phyloP scores from a whole-genome alignment of 2,329 filamentous ascomycete species.

The Grosmannia penicillata region DNA sequence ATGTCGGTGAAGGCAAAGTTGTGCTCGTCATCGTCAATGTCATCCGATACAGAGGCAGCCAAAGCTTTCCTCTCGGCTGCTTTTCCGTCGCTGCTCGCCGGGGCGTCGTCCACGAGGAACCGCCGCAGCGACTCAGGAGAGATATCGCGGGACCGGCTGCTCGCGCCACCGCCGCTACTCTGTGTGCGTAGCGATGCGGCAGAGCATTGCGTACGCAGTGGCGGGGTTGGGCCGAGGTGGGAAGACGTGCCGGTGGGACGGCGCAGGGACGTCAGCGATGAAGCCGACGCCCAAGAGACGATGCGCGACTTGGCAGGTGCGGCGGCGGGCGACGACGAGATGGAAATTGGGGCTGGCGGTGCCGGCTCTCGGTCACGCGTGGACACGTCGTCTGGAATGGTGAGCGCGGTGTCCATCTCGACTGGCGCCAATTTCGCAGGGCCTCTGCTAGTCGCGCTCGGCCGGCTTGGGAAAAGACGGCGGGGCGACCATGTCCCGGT shows the following conservation, averaged over 20 bases:
- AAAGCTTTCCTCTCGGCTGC: not conserved
- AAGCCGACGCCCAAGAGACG: constrained; percentile 5
- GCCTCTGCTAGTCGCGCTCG: constrained; percentile 2
- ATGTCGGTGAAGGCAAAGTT: constrained; percentile 43
- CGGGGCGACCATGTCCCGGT: constrained; percentile 8
- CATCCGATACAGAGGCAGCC: constrained; percentile 20
- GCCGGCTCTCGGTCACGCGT: too few species aligned
- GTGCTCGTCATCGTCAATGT: constrained; percentile 36
- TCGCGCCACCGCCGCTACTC: constrained; percentile 5
- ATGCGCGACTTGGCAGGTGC: too few species aligned
- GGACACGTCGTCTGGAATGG: too few species aligned
- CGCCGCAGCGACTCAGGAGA: constrained; percentile 39
- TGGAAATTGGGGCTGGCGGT: not conserved
- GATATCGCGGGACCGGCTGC: constrained; percentile 32
- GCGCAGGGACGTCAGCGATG: constrained; percentile 1
- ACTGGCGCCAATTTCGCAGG: too few species aligned
- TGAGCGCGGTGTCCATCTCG: too few species aligned
- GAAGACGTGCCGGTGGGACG: not conserved
- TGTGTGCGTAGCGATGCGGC: constrained; percentile 19
- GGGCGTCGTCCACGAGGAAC: constrained; percentile 32
- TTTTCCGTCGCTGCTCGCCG: not conserved
- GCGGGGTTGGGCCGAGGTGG: not conserved
- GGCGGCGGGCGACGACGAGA: not conserved
- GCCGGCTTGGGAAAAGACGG: constrained; percentile 7
- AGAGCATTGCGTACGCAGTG: not conserved